Evolutionary conservation across 192 early-diverging fungal genomes (phyloP).

Genomic region (Ambispora gerdemannii): DNA sequence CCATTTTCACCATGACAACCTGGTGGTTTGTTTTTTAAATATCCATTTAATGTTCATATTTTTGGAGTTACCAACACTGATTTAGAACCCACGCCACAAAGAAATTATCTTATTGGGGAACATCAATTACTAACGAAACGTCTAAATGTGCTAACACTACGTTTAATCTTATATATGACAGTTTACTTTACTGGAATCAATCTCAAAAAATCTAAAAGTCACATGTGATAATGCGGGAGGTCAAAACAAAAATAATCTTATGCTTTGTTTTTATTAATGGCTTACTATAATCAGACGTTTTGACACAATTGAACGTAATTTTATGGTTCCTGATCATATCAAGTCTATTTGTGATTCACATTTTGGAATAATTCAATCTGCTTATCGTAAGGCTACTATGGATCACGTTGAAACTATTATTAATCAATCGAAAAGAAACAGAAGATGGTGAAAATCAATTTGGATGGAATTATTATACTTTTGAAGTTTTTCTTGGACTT

Average conservation of each 20-base stretch:
- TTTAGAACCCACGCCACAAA: not conserved
- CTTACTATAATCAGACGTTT: not conserved
- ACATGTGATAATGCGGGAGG: not conserved
- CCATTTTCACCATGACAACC: slow-evolving; percentile 2
- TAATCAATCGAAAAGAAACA: too few species aligned
- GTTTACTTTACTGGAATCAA: not conserved
- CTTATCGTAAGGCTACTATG: not conserved
- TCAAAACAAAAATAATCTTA: slow-evolving; percentile 20
- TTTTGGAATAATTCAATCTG: slow-evolving; percentile 4
- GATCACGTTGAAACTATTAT: not conserved
- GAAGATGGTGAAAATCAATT: too few species aligned
- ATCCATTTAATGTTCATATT: not conserved
- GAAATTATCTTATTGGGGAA: slow-evolving; percentile 16
- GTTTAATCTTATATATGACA: slow-evolving; percentile 3
- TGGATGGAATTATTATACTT: too few species aligned
- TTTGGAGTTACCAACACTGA: slow-evolving; percentile 3
- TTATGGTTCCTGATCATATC: not conserved
- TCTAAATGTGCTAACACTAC: slow-evolving; percentile 8
- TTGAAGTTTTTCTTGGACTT: too few species aligned
- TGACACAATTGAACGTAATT: not conserved
- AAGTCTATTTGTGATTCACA: slow-evolving; percentile 7
- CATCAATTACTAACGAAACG: not conserved
- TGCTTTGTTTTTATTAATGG: slow-evolving; percentile 5
- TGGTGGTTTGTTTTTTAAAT: slow-evolving; percentile 14
- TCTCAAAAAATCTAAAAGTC: slow-evolving; percentile 14